Percentiles rank a stretch among this genome's conserved stretches.
These are phyloP conservation scores for Conticribra weissflogii DNA, from an alignment of 108 stramenopile genomes.

Conservation along the genomic window DNA sequence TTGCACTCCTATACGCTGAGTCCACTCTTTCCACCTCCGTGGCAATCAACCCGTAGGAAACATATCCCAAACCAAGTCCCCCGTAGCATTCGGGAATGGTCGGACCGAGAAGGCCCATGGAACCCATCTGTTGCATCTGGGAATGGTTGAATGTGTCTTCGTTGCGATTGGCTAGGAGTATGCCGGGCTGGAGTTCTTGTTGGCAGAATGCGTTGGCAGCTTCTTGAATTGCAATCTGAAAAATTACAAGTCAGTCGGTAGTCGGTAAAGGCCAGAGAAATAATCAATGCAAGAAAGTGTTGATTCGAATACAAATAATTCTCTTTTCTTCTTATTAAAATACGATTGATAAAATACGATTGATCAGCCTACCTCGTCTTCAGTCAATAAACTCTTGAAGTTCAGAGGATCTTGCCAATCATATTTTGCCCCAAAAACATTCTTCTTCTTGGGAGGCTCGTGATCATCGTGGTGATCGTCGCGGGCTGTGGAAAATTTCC, in stretches of 20 bases:
- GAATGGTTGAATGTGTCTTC: slow-evolving; percentile 73
- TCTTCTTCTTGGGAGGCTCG: slow-evolving; percentile 22
- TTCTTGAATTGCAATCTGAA: slow-evolving; percentile 47
- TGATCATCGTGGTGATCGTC: slow-evolving; percentile 8
- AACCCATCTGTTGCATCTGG: slow-evolving; percentile 87
- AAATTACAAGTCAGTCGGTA: neutral
- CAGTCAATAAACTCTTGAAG: slow-evolving; percentile 29
- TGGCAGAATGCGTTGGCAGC: slow-evolving; percentile 82
- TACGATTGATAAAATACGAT: neutral
- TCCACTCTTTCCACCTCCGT: slow-evolving; percentile 90
- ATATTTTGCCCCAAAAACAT: slow-evolving; percentile 34
- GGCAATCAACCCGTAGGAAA: slow-evolving; percentile 91
- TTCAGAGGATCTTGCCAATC: slow-evolving; percentile 37
- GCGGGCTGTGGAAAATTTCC: neutral
- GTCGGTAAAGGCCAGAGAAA: neutral
- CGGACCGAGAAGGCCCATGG: slow-evolving; percentile 89
- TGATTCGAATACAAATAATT: neutral
- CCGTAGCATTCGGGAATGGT: slow-evolving; percentile 90
- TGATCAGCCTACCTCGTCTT: slow-evolving; percentile 40
- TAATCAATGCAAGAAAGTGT: neutral
- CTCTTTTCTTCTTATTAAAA: neutral
- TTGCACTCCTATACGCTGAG: slow-evolving; percentile 89
- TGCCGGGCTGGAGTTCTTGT: slow-evolving; percentile 74
- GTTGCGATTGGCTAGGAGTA: slow-evolving; percentile 85
- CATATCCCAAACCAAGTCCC: slow-evolving; percentile 83